Base-by-base conservation (phyloP, 371 early-diverging fungal genomes). In the Paraphysoderma sedebokerense region DNA sequence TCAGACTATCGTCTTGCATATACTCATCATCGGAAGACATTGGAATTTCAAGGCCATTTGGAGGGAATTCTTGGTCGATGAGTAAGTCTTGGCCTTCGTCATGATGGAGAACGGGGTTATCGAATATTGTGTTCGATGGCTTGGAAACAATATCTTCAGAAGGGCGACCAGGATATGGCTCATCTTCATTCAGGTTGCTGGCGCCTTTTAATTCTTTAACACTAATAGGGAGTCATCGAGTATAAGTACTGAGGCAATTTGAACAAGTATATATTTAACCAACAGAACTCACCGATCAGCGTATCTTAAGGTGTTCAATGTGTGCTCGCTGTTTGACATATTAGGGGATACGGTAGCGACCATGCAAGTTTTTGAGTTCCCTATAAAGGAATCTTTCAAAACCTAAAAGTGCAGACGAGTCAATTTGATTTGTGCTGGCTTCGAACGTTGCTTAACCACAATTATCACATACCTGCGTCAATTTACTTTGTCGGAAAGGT, bases 261-360 rank as follows among this genome's bases (percentile, higher is more conserved):
- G n/a, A n/a, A n/a, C n/a, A n/a, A n/a, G n/a, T n/a, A n/a, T n/a
- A n/a, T n/a, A n/a, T n/a, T 8, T 20, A 13, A 28, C 12, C 19
- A n/a, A 40, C 17, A 20, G 11, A 40, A 9, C 37, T 37, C 37
- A 83, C 82, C 87, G 68, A 59, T 93, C 92, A 6, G 98, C 97
- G 62, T 98, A 99, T 46, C 98, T 77, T 34, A 99, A 67, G 5
- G 99, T 99, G 58, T 99, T 99, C 26, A 99, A 70, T 0, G 97
- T 87, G 59, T 99, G 95, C 52, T 98, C 99, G 54, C 84, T 79
- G 69, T 92, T 92, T 28, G 79, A 70, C 27, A 74, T 75, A 48
- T 82, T 83, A 7, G 98, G 95, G 13, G 90, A 86, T 23, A 98
- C 79, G 2, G 95, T 98, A 1, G 96, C 98, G 44, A 98, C 82